Conservation (phyloP, 2,329 filamentous ascomycete species). For the Apiospora pterosperma region DNA sequence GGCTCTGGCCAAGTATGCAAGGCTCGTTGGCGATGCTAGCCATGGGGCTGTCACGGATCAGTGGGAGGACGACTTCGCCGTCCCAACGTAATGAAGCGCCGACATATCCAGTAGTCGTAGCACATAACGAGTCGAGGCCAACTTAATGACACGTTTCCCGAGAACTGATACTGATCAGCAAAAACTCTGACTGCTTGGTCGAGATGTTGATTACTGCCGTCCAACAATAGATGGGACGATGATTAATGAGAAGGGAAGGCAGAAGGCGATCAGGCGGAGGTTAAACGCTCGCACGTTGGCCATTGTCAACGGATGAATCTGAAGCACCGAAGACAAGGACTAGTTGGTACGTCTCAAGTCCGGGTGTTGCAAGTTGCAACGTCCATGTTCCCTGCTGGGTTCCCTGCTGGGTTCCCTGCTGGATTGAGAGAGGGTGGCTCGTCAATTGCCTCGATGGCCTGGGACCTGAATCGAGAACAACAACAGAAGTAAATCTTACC, state of each 20-base stretch:
- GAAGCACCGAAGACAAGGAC: background rate
- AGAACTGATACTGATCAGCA: background rate
- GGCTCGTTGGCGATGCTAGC: slow-evolving; percentile 84
- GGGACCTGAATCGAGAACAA: too few species aligned
- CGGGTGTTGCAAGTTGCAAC: background rate
- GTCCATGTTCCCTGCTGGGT: too few species aligned
- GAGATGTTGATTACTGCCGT: background rate
- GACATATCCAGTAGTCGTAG: background rate
- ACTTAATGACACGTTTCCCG: background rate
- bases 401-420: too few species aligned
- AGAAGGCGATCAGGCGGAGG: background rate
- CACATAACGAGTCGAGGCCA: background rate
- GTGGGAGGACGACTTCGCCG: slow-evolving; percentile 29
- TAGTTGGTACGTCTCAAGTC: background rate
- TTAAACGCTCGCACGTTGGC: background rate
- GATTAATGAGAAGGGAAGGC: too few species aligned
- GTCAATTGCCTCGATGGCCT: too few species aligned
- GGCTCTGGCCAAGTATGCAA: slow-evolving; percentile 84
- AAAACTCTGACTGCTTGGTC: background rate
- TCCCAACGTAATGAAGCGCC: slow-evolving; percentile 1
- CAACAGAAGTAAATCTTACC: too few species aligned
- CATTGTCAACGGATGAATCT: background rate
- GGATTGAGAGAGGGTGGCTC: too few species aligned
- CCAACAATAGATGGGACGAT: background rate
- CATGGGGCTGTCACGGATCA: slow-evolving; percentile 87